Evolutionary conservation across 371 early-diverging fungal genomes (phyloP), one percentile per base, ranked within the genome.

Genomic region (Actinomucor elegans): DNA sequence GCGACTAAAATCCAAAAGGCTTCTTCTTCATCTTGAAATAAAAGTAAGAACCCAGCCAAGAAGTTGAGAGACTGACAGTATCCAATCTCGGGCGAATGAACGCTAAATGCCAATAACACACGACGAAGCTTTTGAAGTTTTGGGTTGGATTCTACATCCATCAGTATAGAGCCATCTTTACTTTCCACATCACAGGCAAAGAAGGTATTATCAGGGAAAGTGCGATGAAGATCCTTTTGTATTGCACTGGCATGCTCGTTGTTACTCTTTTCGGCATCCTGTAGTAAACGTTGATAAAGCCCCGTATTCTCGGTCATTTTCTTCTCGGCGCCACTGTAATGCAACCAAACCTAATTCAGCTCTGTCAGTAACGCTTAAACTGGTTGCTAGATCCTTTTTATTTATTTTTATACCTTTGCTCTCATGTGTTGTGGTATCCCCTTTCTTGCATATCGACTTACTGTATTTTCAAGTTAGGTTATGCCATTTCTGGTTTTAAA

Each of bases 11-110:
- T 85, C 92, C 92, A 94, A 55, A 93, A 94, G 5, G 86, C 87
- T 11, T 85, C 75, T 54, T 93, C 94, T 18, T 79, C 67, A n/a
- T 82, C 72, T 64, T 87, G 74, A 43, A 90, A 81, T 5, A 94
- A 64, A 12, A 94, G 69, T 11, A 94, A 75, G 52, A 91, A 73
- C 7, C 90, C 94, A 9, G 78, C 92, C 41, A 94, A 72, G 53
- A 89, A 91, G 53, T 91, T 93, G 55, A 94, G 80, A 6, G 89
- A 85, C 64, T 94, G 93, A 58, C 91, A 90, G 65, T 94, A 94
- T 7, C 94, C 94, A 35, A 93, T 89, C 10, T 81, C 60, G 10
- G 87, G 83, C 15, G 79, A 75, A 52, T 80, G 70, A 17, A 82
- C 38, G 40, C 81, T 78, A 50, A 91, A 94, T 0, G 91, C 89